A percentile compares a stretch with the other conserved stretches of the same genome.
Evolutionary conservation across 2,329 filamentous ascomycete species (phyloP).

Genomic region (Beauveria australis): DNA sequence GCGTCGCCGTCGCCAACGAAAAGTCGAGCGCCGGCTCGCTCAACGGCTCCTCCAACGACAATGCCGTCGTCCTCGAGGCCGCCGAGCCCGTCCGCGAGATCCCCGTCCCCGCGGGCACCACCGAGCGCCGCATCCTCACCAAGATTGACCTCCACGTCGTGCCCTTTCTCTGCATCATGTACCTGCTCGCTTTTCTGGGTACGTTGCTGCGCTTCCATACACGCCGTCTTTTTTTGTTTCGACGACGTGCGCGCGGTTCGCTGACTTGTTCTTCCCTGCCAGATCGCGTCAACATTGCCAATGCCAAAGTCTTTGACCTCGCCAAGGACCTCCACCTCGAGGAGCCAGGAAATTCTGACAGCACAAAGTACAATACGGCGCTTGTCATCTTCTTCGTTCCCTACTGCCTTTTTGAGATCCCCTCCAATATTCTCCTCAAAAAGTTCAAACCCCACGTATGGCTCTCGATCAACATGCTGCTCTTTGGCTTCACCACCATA

Average conservation of each 20-base stretch:
- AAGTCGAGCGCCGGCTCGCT: conserved; percentile 14
- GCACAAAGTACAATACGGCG: conserved; percentile 62
- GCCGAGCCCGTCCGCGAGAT: not conserved
- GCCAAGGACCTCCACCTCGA: conserved; percentile 53
- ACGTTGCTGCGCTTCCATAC: conserved; percentile 9
- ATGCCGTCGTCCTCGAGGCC: conserved; percentile 5
- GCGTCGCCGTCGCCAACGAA: conserved; percentile 12
- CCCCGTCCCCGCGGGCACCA: conserved; percentile 41
- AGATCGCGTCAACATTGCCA: conserved; percentile 71
- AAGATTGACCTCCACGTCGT: conserved; percentile 66
- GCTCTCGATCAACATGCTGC: conserved; percentile 76
- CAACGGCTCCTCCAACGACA: conserved; percentile 11
- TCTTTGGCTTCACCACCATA: conserved; percentile 68
- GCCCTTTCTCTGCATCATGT: conserved; percentile 65
- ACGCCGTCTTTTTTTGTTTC: not conserved
- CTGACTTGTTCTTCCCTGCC: not conserved
- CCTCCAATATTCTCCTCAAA: conserved; percentile 34
- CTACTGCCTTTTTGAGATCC: conserved; percentile 65
- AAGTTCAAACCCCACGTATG: conserved; percentile 52
- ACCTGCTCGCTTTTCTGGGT: conserved; percentile 60
- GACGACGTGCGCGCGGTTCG: not conserved
- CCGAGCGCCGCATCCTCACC: conserved; percentile 56
- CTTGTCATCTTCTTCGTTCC: conserved; percentile 77
- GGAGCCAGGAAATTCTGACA: conserved; percentile 38
- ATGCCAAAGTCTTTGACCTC: conserved; percentile 62